phyloP scores from a whole-genome alignment of 2,329 filamentous ascomycete species.

The Penicillium sp. region DNA sequence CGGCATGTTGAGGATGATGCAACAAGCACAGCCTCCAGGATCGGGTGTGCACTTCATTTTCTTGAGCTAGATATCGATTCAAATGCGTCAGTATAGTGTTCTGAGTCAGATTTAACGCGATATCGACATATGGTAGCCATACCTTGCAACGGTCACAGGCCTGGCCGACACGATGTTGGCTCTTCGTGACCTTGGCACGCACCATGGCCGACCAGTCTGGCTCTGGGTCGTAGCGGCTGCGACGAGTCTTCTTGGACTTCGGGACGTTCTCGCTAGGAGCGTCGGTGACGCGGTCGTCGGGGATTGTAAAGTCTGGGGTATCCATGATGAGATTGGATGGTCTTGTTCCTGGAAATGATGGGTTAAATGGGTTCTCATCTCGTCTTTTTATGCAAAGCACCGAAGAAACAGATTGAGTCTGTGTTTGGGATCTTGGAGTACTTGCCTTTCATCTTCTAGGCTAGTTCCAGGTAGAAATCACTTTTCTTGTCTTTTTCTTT shows the following conservation, averaged over 20 bases:
- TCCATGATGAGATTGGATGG: background rate
- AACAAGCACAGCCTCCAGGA: slow-evolving; percentile 18
- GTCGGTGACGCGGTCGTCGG: slow-evolving; percentile 25
- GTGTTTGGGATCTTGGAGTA: background rate
- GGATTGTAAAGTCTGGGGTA: background rate
- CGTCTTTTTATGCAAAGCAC: slow-evolving; percentile 1
- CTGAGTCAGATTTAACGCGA: too few relatives aligned
- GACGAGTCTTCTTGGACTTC: slow-evolving; percentile 17
- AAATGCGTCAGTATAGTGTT: background rate
- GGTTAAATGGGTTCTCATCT: background rate
- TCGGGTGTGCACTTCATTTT: slow-evolving; percentile 27
- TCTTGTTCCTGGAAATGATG: background rate
- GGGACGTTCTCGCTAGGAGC: slow-evolving; percentile 26
- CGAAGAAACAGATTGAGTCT: background rate
- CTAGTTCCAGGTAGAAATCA: background rate
- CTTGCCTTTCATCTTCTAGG: slow-evolving; percentile 3
- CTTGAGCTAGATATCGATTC: slow-evolving; percentile 10
- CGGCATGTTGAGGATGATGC: slow-evolving; percentile 1
- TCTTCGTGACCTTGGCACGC: slow-evolving; percentile 14
- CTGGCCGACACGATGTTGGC: slow-evolving; percentile 17
- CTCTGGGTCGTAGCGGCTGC: slow-evolving; percentile 21
- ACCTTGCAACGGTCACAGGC: slow-evolving; percentile 34
- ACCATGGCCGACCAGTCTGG: slow-evolving; percentile 23
- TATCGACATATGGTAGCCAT: background rate
- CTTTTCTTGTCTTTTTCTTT: background rate